A percentile compares a stretch with the other conserved stretches of the same genome.
Conservation (phyloP, 495 filamentous ascomycete species). For the Aspergillus taichungensis region DNA sequence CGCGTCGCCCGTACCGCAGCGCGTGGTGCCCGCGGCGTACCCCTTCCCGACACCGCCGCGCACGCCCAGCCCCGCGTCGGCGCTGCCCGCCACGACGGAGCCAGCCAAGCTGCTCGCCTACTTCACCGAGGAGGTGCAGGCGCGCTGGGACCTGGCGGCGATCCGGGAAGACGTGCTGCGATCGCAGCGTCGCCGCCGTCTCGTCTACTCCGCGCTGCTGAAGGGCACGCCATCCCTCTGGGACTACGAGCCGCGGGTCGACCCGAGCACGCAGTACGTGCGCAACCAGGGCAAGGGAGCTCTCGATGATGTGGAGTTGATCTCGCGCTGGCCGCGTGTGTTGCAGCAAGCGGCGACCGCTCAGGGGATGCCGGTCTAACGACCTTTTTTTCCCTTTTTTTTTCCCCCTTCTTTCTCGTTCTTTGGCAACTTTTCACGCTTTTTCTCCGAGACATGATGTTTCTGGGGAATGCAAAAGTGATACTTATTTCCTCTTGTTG, state of each 20-base stretch:
- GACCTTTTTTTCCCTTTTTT: background rate
- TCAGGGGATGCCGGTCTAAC: constrained; percentile 12
- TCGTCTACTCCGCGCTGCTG: constrained; percentile 68
- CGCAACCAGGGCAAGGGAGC: constrained; percentile 40
- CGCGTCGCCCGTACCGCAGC: constrained; percentile 24
- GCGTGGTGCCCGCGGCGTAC: constrained; percentile 18
- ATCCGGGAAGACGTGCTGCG: constrained; percentile 60
- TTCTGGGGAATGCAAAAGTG: too few relatives aligned
- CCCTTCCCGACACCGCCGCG: constrained; percentile 36
- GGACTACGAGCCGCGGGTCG: constrained; percentile 69
- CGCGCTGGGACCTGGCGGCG: constrained; percentile 63
- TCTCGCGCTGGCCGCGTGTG: constrained; percentile 41
- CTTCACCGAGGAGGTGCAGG: constrained; percentile 57
- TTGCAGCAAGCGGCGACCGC: constrained; percentile 30
- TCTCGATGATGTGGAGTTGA: constrained; percentile 37
- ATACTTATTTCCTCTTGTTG: too few relatives aligned
- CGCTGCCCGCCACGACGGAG: constrained; percentile 32
- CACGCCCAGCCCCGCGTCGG: constrained; percentile 28
- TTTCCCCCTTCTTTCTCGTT: too few relatives aligned
- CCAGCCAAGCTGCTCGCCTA: constrained; percentile 38
- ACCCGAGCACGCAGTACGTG: constrained; percentile 61
- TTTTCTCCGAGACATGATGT: too few relatives aligned
- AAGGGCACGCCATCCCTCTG: constrained; percentile 60
- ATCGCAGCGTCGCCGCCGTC: constrained; percentile 60
- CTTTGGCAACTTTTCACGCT: too few relatives aligned